These are phyloP conservation scores for Xylaria acuta DNA, from an alignment of 495 filamentous ascomycete genomes.

Conservation along the genomic window DNA sequence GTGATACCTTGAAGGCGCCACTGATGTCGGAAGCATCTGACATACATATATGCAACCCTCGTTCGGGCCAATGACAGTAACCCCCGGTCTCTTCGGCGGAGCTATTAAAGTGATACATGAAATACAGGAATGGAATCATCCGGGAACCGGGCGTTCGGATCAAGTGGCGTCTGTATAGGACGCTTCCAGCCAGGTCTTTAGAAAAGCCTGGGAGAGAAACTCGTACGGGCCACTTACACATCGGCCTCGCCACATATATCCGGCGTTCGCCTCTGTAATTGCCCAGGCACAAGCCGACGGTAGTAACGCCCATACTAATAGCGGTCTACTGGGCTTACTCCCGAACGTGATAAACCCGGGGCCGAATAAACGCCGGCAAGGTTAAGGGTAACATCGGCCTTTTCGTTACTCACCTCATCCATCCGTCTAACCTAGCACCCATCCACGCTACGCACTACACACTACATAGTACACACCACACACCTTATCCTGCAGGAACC, in stretches of 20 bases:
- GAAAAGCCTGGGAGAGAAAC: not conserved
- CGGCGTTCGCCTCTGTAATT: not conserved
- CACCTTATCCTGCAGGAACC: constrained; percentile 4
- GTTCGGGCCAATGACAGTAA: not conserved
- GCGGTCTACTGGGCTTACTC: not conserved
- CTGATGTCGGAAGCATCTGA: constrained; percentile 21
- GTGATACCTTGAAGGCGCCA: not conserved
- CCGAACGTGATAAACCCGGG: not conserved
- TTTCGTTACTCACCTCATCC: not conserved
- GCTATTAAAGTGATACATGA: not conserved
- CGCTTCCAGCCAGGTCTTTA: not conserved
- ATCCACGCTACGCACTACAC: not conserved
- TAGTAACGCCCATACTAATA: not conserved
- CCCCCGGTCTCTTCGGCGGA: not conserved
- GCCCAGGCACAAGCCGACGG: not conserved
- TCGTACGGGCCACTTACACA: not conserved
- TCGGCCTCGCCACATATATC: constrained; percentile 6
- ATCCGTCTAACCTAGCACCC: not conserved
- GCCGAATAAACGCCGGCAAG: not conserved
- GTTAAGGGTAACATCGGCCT: not conserved
- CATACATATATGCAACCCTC: constrained; percentile 19
- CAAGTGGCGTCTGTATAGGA: constrained; percentile 6
- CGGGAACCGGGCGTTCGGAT: not conserved
- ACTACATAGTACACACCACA: not conserved
- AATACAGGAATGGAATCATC: not conserved